A percentile compares a stretch with the other conserved stretches of the same genome.
Evolutionary conservation across 2,329 filamentous ascomycete species (phyloP).

Genomic region (Xylaria sp.): DNA sequence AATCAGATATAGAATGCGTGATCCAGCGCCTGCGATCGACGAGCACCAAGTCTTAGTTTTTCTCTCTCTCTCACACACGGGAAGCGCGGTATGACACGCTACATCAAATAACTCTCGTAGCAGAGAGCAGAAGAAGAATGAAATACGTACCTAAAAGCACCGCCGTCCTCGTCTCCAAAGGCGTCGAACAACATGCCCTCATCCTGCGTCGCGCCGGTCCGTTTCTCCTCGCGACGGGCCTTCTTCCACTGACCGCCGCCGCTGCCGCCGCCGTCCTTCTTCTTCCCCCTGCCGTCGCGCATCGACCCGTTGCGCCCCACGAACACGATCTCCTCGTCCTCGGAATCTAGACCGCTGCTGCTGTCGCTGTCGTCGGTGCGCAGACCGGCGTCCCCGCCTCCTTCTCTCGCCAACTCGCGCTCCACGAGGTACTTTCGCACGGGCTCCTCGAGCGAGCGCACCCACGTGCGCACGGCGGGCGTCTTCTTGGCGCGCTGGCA

Average conservation of each 20-base stretch:
- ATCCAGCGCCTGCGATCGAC: conserved; percentile 77
- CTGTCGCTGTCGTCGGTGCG: conserved; percentile 35
- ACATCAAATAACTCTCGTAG: conserved; percentile 1
- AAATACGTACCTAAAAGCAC: conserved; percentile 79
- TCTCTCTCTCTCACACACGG: background rate
- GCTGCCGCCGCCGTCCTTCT: conserved; percentile 60
- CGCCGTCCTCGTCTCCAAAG: conserved; percentile 74
- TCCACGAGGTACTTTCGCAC: conserved; percentile 79
- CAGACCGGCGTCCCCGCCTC: conserved; percentile 46
- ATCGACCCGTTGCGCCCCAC: conserved; percentile 76
- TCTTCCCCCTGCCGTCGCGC: conserved; percentile 51
- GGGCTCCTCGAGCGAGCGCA: conserved; percentile 86
- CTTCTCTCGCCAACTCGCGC: conserved; percentile 56
- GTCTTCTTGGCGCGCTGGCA: conserved; percentile 82
- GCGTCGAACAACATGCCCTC: conserved; percentile 82
- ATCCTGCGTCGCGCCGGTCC: conserved; percentile 68
- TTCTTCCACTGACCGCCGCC: conserved; percentile 59
- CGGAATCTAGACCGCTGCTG: conserved; percentile 57
- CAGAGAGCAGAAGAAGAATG: conserved; percentile 25
- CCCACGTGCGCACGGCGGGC: conserved; percentile 79
- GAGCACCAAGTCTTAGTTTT: conserved; percentile 34
- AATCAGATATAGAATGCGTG: conserved; percentile 89
- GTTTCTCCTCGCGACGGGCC: conserved; percentile 55
- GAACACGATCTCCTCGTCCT: conserved; percentile 93
- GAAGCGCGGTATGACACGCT: background rate